Evolutionary conservation across 139 green algal genomes (phyloP), one percentile per base, ranked within the genome.

Genomic region (Trebouxia sp.): DNA sequence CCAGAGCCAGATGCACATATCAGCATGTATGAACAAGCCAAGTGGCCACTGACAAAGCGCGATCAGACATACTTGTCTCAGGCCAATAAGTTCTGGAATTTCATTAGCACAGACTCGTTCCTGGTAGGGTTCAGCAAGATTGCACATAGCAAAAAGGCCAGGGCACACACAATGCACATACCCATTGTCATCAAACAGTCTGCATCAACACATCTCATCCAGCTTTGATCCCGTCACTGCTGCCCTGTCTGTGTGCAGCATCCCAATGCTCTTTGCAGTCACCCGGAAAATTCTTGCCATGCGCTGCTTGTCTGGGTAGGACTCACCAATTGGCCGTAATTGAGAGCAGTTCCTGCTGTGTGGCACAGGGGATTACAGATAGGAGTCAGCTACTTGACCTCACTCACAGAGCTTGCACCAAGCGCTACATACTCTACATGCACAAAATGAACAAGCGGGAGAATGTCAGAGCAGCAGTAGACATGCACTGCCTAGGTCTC

Each of bases 391-490:
- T 69, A 30, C 41, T 69, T 24, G 58, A 69, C 58, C 58, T 69
- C 30, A 69, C 58, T 22, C 30, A 69, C 12, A 15, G 58, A 69
- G 58, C 58, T 30, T 69, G 58, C 28, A 69, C 58, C 58, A 69
- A 69, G 58, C 58, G 58, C 12, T 69, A 69, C 28, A 69, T 69
- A 7, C 58, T 69, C 2, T 69, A 69, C 10, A 69, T 69, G 58
- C 58, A 69, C 58, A 69, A 69, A 20, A 69, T 69, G 58, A 69
- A 69, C 58, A 69, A 69, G 58, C 58, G 58, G 26, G 58, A 22
- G 58, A 69, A 69, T 24, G 30, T 69, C 9, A 41, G 58, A 39
- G 58, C 58, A 41, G 58, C 58, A 11, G 28, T 69, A 30, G 58
- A 69, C 58, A 0, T 69, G 58, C 58, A 69, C 30, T 69, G 58